phyloP scores from a whole-genome alignment of 805 yeast genomes.

The Sugiyamaella lignohabitans region DNA sequence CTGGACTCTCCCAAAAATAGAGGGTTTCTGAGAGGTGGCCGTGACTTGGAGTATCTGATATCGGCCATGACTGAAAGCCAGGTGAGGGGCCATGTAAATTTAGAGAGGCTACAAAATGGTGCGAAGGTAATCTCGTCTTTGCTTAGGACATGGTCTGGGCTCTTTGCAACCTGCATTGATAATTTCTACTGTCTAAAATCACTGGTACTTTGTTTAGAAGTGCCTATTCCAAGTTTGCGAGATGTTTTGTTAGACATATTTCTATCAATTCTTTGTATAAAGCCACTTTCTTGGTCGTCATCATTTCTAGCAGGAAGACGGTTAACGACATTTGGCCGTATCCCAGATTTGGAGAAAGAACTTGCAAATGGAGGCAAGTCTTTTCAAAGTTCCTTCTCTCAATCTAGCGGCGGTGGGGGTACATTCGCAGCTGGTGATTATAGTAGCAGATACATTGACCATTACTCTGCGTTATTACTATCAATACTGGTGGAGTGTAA shows the following conservation, averaged over 20 bases:
- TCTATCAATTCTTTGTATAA: slow-evolving; percentile 58
- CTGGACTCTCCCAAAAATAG: slow-evolving; percentile 54
- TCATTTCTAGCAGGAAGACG: slow-evolving; percentile 30
- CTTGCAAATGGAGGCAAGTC: slow-evolving; percentile 36
- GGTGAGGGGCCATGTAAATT: slow-evolving; percentile 40
- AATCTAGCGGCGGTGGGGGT: background rate
- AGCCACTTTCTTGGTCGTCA: slow-evolving; percentile 48
- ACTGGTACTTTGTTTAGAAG: slow-evolving; percentile 54
- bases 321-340: slow-evolving; percentile 18
- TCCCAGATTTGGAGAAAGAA: slow-evolving; percentile 31
- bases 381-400: too few relatives aligned
- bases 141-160: slow-evolving; percentile 71
- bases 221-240: slow-evolving; percentile 47
- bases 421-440: background rate
- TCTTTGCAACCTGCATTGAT: slow-evolving; percentile 55
- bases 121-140: slow-evolving; percentile 54
- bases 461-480: slow-evolving; percentile 58
- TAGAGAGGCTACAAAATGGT: slow-evolving; percentile 52
- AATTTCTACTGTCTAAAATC: slow-evolving; percentile 50
- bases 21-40: slow-evolving; percentile 48
- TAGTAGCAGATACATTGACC: slow-evolving; percentile 36
- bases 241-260: slow-evolving; percentile 65
- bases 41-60: slow-evolving; percentile 55
- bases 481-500: slow-evolving; percentile 50
- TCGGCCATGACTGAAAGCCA: slow-evolving; percentile 67